Base-by-base conservation (phyloP, 2,329 filamentous ascomycete species). In the Sarocladium strictum region DNA sequence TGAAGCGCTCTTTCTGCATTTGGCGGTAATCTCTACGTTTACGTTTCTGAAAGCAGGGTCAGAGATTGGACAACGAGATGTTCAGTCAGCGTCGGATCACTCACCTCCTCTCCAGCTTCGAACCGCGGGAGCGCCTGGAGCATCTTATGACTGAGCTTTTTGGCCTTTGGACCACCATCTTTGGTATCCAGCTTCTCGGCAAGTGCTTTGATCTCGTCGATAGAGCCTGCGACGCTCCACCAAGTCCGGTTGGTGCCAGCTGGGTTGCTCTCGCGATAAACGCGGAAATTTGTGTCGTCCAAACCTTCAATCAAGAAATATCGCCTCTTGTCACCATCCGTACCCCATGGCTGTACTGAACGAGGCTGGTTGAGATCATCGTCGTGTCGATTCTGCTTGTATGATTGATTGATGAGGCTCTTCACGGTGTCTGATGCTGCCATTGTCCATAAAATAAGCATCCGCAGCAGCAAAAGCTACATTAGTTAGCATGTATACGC, bases 291-390 rank as follows among this genome's bases (percentile, higher is more conserved):
- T 3, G 93, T 97, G 69, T 99, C 92, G 63, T 97, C 93, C 61
- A 90, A 83, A 12, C 94, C 94, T 71, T 99, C 94, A 58, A 99
- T 83, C 49, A 99, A 77, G 75, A 88, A 99, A 71, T 97, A 99
- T 57, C 91, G 85, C 55, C 94, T 85, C 75, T 94, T 96, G 63
- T 96, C 86, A 59, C 89, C 90, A 67, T 96, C 92, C 12, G 83
- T 81, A 9, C 92, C 92, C 92, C 92, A 97, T 3, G 90, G 85
- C 66, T 96, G 91, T 45, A 96, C 89, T 1, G 90, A 92, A 33
- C 95, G 77, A 9, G 92, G 88, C 61, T 97, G 90, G 67, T 97
- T 97, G 47, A 83, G 68, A 60, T 87, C 84, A 61, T 86, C 80
- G 60, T 91, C 89, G 64, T 93, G 89, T 57, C 93, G 87, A 58